Percentiles rank a stretch among this genome's conserved stretches.
phyloP scores from a whole-genome alignment of 495 filamentous ascomycete genomes.

The Aspergillus sclerotioniger region DNA sequence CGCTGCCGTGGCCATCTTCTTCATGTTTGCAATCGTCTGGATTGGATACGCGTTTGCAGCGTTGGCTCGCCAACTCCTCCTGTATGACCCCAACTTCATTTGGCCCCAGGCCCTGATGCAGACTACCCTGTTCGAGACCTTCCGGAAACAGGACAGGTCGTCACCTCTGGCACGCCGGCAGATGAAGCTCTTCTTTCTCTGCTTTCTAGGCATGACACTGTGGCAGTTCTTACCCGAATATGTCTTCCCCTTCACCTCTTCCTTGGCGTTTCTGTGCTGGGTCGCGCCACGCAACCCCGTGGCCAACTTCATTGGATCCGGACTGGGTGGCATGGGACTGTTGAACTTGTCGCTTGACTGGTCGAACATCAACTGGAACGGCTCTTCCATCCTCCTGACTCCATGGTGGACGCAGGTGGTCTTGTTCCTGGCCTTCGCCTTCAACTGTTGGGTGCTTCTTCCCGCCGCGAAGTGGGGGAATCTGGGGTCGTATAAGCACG shows the following conservation, averaged over 20 bases:
- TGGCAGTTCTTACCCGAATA: constrained; percentile 62
- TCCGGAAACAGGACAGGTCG: constrained; percentile 50
- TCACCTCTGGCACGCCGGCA: constrained; percentile 49
- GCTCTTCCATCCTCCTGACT: constrained; percentile 29
- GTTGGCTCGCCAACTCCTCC: constrained; percentile 49
- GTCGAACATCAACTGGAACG: constrained; percentile 54
- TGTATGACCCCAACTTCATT: constrained; percentile 55
- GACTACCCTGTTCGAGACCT: constrained; percentile 53
- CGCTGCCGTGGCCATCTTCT: constrained; percentile 51
- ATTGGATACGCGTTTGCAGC: constrained; percentile 56
- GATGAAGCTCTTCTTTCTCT: constrained; percentile 53
- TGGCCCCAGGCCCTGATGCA: constrained; percentile 54
- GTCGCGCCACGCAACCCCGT: constrained; percentile 53
- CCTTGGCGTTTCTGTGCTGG: constrained; percentile 61
- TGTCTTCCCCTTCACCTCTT: constrained; percentile 55
- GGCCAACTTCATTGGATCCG: constrained; percentile 58
- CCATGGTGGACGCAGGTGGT: constrained; percentile 9
- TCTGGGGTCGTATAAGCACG: constrained; percentile 47
- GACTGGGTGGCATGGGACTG: constrained; percentile 58
- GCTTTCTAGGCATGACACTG: constrained; percentile 47
- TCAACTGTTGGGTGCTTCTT: constrained; percentile 55
- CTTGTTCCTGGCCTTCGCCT: constrained; percentile 47
- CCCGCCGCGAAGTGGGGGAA: constrained; percentile 56
- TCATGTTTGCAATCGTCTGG: constrained; percentile 57
- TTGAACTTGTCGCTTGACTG: constrained; percentile 57